Conservation (phyloP, 2,329 filamentous ascomycete genomes). For the Plectosphaerella plurivora region DNA sequence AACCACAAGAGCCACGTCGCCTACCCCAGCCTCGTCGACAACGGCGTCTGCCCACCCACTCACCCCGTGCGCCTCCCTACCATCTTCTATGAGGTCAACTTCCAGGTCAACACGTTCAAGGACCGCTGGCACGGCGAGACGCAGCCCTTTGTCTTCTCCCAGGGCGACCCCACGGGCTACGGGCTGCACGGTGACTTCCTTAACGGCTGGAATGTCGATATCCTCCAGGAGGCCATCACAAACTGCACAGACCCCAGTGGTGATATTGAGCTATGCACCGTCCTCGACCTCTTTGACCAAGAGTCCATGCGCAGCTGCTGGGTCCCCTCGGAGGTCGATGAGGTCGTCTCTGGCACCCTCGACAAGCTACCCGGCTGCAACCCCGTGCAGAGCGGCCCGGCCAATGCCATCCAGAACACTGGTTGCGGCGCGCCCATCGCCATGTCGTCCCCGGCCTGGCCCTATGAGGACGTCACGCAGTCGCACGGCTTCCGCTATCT, state of each 20-base stretch:
- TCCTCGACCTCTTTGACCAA: conserved; percentile 37
- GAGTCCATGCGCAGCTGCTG: conserved; percentile 42
- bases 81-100: conserved; percentile 56
- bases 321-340: conserved; percentile 41
- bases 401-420: conserved; percentile 7
- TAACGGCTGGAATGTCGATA: conserved; percentile 63
- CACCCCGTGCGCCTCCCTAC: conserved; percentile 53
- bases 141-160: conserved; percentile 64
- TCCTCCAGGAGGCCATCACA: conserved; percentile 63
- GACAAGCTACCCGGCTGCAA: conserved; percentile 50
- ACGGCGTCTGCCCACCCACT: conserved; percentile 41
- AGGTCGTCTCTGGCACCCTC: conserved; percentile 38
- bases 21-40: conserved; percentile 26
- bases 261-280: conserved; percentile 59
- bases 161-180: conserved; percentile 56
- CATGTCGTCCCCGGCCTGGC: conserved; percentile 30
- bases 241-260: conserved; percentile 55
- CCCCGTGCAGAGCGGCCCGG: conserved; percentile 31
- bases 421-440: conserved; percentile 28
- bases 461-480: conserved; percentile 38
- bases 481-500: conserved; percentile 43
- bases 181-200: conserved; percentile 69
- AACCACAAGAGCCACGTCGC: conserved; percentile 8
- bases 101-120: conserved; percentile 48
- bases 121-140: conserved; percentile 47